Evolutionary conservation across 768 basidiomycete genomes (phyloP).

Genomic region (Pholiota microspora): DNA sequence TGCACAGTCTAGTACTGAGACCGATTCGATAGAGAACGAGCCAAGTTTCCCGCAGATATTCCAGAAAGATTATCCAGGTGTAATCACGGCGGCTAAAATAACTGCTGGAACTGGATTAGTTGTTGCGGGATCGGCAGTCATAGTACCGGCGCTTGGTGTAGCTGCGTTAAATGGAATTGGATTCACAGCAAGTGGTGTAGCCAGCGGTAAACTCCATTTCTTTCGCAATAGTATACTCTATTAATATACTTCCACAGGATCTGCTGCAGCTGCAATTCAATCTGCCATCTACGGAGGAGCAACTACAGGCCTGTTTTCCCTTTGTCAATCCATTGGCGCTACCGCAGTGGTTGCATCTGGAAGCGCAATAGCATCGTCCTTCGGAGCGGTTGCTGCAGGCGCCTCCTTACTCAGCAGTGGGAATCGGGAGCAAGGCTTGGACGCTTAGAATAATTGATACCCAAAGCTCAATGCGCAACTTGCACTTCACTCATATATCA

Average conservation of each 20-base stretch:
- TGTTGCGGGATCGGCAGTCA: conserved; percentile 11
- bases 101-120: conserved; percentile 8
- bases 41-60: conserved; percentile 1
- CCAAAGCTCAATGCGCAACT: no score
- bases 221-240: no score
- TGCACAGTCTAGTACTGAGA: no score
- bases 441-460: no score
- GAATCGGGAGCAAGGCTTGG: no score
- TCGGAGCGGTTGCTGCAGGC: conserved; percentile 9
- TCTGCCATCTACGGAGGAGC: conserved; percentile 16
- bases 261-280: conserved; percentile 13
- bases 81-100: conserved; percentile 1
- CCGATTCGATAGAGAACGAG: background rate
- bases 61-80: conserved; percentile 9
- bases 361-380: conserved; percentile 6
- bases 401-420: background rate
- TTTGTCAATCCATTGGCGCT: conserved; percentile 21
- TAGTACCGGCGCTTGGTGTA: conserved; percentile 11
- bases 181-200: conserved; percentile 17
- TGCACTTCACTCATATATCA: no score
- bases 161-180: conserved; percentile 13
- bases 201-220: no score
- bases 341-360: conserved; percentile 10
- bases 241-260: no score
- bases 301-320: conserved; percentile 20